Evolutionary conservation across 179 eudicot species (phyloP).

Genomic region (Beta corolliflora): DNA sequence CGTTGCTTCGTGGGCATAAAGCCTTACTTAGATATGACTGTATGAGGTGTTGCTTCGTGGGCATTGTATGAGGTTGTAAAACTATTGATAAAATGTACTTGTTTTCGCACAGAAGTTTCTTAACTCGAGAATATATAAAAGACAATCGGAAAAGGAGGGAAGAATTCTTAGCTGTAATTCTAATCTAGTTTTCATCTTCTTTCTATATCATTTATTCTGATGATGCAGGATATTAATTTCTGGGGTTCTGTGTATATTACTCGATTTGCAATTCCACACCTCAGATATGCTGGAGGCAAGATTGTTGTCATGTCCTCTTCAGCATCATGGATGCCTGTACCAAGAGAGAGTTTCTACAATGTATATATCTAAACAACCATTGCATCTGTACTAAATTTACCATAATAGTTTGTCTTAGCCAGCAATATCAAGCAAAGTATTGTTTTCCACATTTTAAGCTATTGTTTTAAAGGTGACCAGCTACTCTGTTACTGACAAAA

Average conservation of each 20-base stretch:
- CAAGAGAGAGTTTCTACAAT: constrained; percentile 64
- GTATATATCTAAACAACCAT: constrained; percentile 24
- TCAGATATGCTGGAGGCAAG: constrained; percentile 50
- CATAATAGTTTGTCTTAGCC: not conserved
- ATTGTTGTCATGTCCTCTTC: constrained; percentile 59
- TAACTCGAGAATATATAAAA: too few species aligned
- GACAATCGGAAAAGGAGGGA: too few species aligned
- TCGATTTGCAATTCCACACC: constrained; percentile 53
- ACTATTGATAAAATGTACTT: too few species aligned
- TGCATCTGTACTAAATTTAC: too few species aligned
- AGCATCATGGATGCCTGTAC: constrained; percentile 52
- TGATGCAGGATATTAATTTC: constrained; percentile 53
- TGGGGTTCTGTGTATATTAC: constrained; percentile 69
- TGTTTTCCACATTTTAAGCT: not conserved
- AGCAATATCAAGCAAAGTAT: not conserved
- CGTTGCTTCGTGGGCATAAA: too few species aligned
- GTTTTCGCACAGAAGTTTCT: too few species aligned
- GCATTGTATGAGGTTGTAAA: too few species aligned
- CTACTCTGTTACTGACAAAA: not conserved
- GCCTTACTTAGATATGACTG: too few species aligned
- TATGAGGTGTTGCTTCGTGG: too few species aligned
- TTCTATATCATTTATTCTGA: not conserved
- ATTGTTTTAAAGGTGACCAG: too few species aligned
- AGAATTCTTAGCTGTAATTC: not conserved
- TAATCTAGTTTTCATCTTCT: not conserved